These are phyloP conservation scores for Psilocybe subaeruginosa DNA, from an alignment of 768 basidiomycete species.

Conservation along the genomic window DNA sequence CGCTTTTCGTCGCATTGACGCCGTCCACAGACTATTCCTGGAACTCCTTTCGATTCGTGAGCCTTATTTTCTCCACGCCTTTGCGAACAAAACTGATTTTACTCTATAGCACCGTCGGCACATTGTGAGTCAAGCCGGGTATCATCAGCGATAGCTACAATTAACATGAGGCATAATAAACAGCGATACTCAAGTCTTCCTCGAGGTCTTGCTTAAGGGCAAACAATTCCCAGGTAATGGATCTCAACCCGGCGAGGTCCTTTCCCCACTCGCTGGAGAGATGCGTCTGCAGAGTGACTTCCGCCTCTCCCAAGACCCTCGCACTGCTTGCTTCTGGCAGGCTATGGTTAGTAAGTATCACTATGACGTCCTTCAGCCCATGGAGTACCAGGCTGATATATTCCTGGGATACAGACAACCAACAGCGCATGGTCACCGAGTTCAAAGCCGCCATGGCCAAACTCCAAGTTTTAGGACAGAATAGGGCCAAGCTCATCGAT, in stretches of 20 bases:
- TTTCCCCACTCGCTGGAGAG: conserved; percentile 14
- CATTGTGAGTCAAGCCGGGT: not conserved
- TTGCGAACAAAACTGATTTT: not conserved
- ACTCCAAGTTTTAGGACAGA: conserved; percentile 11
- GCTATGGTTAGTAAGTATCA: conserved; percentile 13
- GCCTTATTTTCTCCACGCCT: not conserved
- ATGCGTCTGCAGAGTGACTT: conserved; percentile 17
- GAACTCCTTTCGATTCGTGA: conserved; percentile 34
- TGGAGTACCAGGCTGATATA: not conserved
- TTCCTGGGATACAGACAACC: not conserved
- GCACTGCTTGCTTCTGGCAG: conserved; percentile 18
- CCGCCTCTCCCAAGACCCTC: conserved; percentile 10
- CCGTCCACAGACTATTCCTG: conserved; percentile 9
- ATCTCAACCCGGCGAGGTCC: conserved; percentile 10
- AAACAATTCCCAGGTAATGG: conserved; percentile 13
- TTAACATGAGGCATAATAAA: too few relatives aligned
- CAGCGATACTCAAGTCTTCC: conserved; percentile 33
- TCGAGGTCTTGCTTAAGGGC: conserved; percentile 31
- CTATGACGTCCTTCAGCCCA: not conserved
- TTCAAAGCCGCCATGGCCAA: conserved; percentile 13
- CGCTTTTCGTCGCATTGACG: not conserved
- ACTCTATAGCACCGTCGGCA: not conserved
- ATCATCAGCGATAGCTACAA: too few relatives aligned
- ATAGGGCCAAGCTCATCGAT: conserved; percentile 1
- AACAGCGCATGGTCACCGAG: conserved; percentile 10